A percentile compares a stretch with the other conserved stretches of the same genome.
phyloP scores from a whole-genome alignment of 345 rosid genomes.

The Brassica cretica region DNA sequence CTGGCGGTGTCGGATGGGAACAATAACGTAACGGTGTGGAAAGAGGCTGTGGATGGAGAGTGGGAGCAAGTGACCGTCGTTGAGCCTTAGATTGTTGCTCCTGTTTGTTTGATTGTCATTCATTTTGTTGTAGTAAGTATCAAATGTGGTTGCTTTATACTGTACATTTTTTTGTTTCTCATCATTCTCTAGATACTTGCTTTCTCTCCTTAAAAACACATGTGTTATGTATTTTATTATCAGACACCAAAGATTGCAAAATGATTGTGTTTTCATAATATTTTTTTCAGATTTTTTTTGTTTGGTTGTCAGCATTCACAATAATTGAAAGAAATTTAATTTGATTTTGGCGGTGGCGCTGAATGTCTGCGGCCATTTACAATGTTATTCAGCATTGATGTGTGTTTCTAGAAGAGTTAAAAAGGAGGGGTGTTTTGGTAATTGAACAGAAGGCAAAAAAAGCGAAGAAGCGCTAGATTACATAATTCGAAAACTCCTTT shows the following conservation, averaged over 20 bases:
- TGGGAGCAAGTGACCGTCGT: slow-evolving; percentile 61
- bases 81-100: slow-evolving; percentile 41
- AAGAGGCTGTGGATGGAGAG: slow-evolving; percentile 60
- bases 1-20: slow-evolving; percentile 61
- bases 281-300: background rate
- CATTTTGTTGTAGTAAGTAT: background rate
- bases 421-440: background rate
- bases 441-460: background rate
- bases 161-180: background rate
- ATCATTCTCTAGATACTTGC: slow-evolving; percentile 1
- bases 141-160: slow-evolving; percentile 16
- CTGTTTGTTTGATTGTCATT: background rate
- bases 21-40: slow-evolving; percentile 60
- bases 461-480: slow-evolving; percentile 18
- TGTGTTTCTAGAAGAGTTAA: background rate
- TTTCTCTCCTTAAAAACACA: background rate
- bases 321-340: background rate
- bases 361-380: background rate
- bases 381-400: background rate
- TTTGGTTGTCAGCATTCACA: too few species aligned
- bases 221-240: background rate
- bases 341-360: slow-evolving; percentile 13
- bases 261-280: background rate
- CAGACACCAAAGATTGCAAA: background rate
- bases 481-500: slow-evolving; percentile 27